Conservation (phyloP, 495 filamentous ascomycete species). For the Lasiosphaeria miniovina region DNA sequence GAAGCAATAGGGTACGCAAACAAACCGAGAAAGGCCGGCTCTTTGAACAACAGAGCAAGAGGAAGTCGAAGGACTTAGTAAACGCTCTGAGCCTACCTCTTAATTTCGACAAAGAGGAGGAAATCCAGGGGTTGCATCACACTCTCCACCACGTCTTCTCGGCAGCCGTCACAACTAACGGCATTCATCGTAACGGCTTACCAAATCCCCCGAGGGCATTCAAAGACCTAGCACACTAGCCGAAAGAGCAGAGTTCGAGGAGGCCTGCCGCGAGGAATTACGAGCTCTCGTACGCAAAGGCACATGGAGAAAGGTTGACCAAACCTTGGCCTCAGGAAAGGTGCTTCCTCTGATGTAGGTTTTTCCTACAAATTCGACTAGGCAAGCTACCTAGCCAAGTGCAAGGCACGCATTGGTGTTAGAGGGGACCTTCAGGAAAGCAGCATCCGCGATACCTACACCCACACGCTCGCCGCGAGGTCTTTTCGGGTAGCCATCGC, state of each 20-base stretch:
- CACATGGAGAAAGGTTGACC: background rate
- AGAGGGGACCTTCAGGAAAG: background rate
- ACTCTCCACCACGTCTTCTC: background rate
- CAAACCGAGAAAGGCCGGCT: background rate
- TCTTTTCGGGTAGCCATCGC: background rate
- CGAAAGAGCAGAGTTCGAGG: background rate
- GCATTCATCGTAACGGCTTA: too few species aligned
- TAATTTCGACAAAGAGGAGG: background rate
- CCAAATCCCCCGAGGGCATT: background rate
- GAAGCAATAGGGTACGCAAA: background rate
- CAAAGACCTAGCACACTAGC: background rate
- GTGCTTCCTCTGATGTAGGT: background rate
- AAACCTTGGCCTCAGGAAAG: background rate
- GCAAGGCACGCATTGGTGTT: background rate
- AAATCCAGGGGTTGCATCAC: background rate
- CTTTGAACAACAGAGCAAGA: background rate
- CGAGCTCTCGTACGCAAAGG: background rate
- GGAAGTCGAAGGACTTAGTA: background rate
- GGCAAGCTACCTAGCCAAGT: background rate
- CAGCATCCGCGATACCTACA: background rate
- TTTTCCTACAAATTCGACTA: slow-evolving; percentile 2
- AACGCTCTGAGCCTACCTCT: background rate
- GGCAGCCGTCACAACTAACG: background rate
- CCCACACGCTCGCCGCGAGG: background rate
- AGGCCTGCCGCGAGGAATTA: background rate